phyloP scores from a whole-genome alignment of 257 asterid genomes.

The Nicotiana obtusifolia region DNA sequence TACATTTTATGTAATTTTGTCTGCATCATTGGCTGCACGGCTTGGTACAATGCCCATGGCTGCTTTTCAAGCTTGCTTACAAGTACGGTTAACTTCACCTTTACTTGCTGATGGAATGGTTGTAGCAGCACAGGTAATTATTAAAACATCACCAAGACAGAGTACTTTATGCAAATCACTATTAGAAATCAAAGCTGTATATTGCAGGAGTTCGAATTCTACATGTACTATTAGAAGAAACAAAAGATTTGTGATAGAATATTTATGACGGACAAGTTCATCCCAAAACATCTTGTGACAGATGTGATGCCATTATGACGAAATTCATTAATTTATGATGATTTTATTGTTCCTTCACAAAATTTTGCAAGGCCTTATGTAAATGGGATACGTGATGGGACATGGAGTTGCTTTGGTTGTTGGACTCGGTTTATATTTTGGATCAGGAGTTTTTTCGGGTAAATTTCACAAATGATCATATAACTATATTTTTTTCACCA shows the following conservation, averaged over 20 bases:
- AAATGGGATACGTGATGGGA: constrained; percentile 90
- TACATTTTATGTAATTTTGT: constrained; percentile 75
- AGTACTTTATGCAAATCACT: neutral
- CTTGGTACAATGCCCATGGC: constrained; percentile 86
- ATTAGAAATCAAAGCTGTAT: neutral
- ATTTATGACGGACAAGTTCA: too few relatives aligned
- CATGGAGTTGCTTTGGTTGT: constrained; percentile 58
- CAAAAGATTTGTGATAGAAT: too few relatives aligned
- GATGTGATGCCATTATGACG: too few relatives aligned
- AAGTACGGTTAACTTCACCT: constrained; percentile 86
- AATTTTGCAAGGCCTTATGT: neutral
- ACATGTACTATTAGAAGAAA: constrained; percentile 34
- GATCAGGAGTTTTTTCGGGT: constrained; percentile 65
- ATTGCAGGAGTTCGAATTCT: constrained; percentile 63
- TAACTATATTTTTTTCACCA: too few relatives aligned
- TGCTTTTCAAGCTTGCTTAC: constrained; percentile 88
- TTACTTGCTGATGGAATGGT: constrained; percentile 96
- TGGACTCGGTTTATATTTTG: constrained; percentile 68
- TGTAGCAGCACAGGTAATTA: constrained; percentile 88
- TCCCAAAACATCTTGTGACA: too few relatives aligned
- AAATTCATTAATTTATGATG: too few relatives aligned
- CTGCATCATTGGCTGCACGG: constrained; percentile 87
- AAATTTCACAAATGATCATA: too few relatives aligned
- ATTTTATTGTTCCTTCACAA: too few relatives aligned
- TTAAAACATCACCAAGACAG: neutral